These are phyloP conservation scores for Boletales sp. DNA, from an alignment of 768 basidiomycete genomes.

Conservation along the genomic window DNA sequence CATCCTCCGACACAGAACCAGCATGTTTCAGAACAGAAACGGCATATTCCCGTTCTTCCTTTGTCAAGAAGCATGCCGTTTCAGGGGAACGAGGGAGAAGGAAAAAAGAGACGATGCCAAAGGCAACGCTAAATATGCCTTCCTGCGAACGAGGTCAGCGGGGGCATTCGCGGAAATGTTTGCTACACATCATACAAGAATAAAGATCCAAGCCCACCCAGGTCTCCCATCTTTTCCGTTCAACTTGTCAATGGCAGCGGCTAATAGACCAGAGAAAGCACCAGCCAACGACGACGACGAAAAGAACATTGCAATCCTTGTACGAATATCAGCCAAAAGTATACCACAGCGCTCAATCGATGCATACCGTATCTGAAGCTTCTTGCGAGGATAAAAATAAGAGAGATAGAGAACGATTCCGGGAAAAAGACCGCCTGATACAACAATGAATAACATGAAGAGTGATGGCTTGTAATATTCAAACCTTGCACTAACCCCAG, in stretches of 20 bases:
- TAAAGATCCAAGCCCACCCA: constrained; percentile 65
- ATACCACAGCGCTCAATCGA: background rate
- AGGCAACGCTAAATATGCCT: constrained; percentile 58
- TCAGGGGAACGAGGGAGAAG: constrained; percentile 44
- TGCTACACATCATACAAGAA: constrained; percentile 34
- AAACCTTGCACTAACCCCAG: constrained; percentile 57
- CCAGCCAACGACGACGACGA: constrained; percentile 49
- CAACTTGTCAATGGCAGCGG: constrained; percentile 55
- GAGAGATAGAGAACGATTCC: constrained; percentile 56
- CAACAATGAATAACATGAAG: background rate
- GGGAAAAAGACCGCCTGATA: constrained; percentile 51
- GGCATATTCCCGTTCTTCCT: constrained; percentile 49
- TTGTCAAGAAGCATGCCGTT: constrained; percentile 47
- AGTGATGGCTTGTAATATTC: background rate
- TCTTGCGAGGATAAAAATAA: constrained; percentile 37
- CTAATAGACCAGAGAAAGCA: constrained; percentile 60
- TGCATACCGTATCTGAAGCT: constrained; percentile 19
- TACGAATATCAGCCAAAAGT: background rate
- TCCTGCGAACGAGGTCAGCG: constrained; percentile 31
- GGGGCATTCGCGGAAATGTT: background rate
- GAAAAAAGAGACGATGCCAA: constrained; percentile 50
- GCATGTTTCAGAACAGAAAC: constrained; percentile 20
- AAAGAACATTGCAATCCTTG: constrained; percentile 37
- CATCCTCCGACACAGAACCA: constrained; percentile 37
- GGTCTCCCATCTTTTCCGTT: constrained; percentile 45